Conservation (phyloP, 2,329 filamentous ascomycete species). For the Fusarium xyrophilum region DNA sequence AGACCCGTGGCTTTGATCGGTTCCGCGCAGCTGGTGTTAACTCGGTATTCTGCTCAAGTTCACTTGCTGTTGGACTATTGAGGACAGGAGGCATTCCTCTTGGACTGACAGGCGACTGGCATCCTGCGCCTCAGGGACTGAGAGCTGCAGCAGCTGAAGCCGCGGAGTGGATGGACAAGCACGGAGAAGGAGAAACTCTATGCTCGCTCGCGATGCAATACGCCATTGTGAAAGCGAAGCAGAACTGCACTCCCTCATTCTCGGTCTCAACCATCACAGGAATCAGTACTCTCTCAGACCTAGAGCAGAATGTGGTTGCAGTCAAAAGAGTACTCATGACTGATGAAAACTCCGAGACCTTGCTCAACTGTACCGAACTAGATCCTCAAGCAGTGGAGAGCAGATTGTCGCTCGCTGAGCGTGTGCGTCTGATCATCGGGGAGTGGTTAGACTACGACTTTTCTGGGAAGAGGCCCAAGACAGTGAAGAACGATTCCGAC, state of each 20-base stretch:
- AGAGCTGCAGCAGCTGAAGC: not conserved
- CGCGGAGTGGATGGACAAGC: not conserved
- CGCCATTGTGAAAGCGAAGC: not conserved
- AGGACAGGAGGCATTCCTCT: not conserved
- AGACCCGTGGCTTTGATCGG: not conserved
- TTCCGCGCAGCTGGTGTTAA: not conserved
- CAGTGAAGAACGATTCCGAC: fast-evolving
- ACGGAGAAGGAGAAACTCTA: not conserved
- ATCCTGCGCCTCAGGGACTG: not conserved
- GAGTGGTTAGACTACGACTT: conserved; percentile 11
- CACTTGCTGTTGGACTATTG: not conserved
- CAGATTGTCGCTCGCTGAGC: not conserved
- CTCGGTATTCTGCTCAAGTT: not conserved
- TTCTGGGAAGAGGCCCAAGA: not conserved
- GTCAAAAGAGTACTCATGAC: not conserved
- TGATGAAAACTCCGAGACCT: fast-evolving
- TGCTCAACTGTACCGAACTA: not conserved
- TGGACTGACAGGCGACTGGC: not conserved
- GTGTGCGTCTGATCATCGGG: not conserved
- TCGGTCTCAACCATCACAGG: not conserved
- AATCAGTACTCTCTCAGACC: not conserved
- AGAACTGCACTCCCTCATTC: not conserved
- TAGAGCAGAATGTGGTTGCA: not conserved
- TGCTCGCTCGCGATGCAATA: not conserved
- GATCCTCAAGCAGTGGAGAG: not conserved